Evolutionary conservation across 257 asterid genomes (phyloP).

Genomic region (Salvia rosmarinus): DNA sequence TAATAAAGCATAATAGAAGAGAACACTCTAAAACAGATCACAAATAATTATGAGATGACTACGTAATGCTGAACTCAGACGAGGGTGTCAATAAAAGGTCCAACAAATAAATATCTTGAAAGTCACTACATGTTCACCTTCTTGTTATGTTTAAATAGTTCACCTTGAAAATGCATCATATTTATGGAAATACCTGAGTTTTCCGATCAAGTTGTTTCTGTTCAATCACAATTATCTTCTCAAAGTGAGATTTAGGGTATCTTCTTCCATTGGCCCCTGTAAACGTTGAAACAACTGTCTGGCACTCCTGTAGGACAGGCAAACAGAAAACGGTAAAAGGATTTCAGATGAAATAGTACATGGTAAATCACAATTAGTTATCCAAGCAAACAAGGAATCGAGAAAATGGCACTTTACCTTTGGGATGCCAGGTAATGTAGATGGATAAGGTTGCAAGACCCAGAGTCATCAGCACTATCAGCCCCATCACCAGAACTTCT

Average conservation of each 20-base stretch:
- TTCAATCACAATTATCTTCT: constrained; percentile 72
- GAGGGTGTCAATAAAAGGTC: background rate
- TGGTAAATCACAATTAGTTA: constrained; percentile 18
- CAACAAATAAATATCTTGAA: constrained; percentile 4
- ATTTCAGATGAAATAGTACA: constrained; percentile 15
- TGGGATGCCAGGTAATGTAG: constrained; percentile 96
- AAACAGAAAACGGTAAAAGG: constrained; percentile 17
- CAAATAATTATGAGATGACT: constrained; percentile 10
- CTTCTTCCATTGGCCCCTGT: constrained; percentile 99
- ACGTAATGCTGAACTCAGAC: constrained; percentile 14
- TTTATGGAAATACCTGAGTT: constrained; percentile 61
- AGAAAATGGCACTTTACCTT: constrained; percentile 53
- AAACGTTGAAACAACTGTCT: constrained; percentile 90
- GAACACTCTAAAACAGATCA: background rate
- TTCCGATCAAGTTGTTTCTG: constrained; percentile 61
- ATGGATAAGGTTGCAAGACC: constrained; percentile 90
- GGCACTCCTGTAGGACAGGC: constrained; percentile 81
- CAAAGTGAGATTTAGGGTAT: constrained; percentile 87
- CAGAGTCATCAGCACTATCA: constrained; percentile 96
- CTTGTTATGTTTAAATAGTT: too few species aligned
- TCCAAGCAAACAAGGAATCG: constrained; percentile 24
- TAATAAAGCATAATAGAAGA: constrained; percentile 6
- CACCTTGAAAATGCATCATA: constrained; percentile 10
- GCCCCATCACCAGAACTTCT: constrained; percentile 80
- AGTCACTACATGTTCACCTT: background rate